phyloP scores from a whole-genome alignment of 2,329 filamentous ascomycete genomes.

The Epichloe sylvatica region DNA sequence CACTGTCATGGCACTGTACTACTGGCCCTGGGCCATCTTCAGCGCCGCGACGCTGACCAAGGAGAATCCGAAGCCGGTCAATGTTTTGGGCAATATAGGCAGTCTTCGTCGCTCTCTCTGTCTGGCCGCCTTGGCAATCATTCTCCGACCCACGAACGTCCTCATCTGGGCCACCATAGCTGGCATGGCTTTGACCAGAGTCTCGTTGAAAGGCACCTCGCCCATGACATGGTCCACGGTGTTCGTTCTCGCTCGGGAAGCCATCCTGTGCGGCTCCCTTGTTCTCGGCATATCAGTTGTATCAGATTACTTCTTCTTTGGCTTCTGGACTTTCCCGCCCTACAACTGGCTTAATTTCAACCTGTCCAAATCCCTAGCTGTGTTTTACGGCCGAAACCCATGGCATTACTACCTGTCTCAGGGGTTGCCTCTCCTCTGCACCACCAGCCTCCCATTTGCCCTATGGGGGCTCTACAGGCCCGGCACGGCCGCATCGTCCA shows the following conservation, averaged over 20 bases:
- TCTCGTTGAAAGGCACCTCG: conserved; percentile 22
- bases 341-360: conserved; percentile 86
- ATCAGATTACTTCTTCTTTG: conserved; percentile 69
- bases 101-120: conserved; percentile 46
- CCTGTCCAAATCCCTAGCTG: conserved; percentile 68
- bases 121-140: conserved; percentile 67
- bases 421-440: conserved; percentile 75
- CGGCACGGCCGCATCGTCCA: conserved; percentile 16
- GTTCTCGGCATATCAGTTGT: conserved; percentile 50
- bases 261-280: conserved; percentile 45
- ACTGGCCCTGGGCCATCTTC: conserved; percentile 75
- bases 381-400: conserved; percentile 84
- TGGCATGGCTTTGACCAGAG: conserved; percentile 28
- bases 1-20: conserved; percentile 62
- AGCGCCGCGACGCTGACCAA: conserved; percentile 25
- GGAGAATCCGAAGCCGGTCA: conserved; percentile 22
- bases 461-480: conserved; percentile 47
- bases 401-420: conserved; percentile 91
- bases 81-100: conserved; percentile 14
- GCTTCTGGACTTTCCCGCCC: conserved; percentile 75
- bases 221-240: conserved; percentile 30
- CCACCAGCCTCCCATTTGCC: conserved; percentile 67
- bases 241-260: conserved; percentile 46
- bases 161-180: conserved; percentile 68
- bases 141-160: conserved; percentile 79